Base-by-base conservation (phyloP, 768 basidiomycete genomes). In the Lentinula guzmanii region DNA sequence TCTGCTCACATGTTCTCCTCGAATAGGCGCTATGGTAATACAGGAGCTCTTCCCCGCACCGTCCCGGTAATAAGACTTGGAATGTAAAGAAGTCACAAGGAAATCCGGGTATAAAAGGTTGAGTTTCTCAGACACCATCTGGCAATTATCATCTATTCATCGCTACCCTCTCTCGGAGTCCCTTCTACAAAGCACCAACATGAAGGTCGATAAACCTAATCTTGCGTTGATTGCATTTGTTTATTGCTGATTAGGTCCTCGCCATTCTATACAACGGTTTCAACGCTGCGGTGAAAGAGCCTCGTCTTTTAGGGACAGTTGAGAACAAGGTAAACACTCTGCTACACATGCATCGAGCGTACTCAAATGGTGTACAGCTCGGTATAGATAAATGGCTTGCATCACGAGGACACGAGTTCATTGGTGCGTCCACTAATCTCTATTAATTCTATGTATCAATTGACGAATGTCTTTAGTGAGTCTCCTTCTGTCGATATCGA, bases 281-380 rank as follows among this genome's bases (percentile, higher is more conserved):
- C 69, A 68, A 84, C 63, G 84, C 88, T 62, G 89, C 90, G 61
- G 64, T 73, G 64, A 74, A 87, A 66, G 89, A 92, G 72, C 82
- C 87, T 46, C 85, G 89, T 71, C 83, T 92, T 24, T 78, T 93
- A 24, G 91, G 91, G 55, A 90, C 91, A n/a, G 79, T 85, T 61
- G 89, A 94, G 74, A 94, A 93, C 75, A 78, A 86, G 79, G 89
- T 86, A 68, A 31, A 70, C 6, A 33, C 56, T 45, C 52, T 18
- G 18, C 18, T 41, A 31, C 11, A 52, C 8, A 1, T 24, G 16
- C n/a, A 34, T 15, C 24, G 58, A 4, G 18, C 13, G 33, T 11
- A 16, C 60, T 61, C 61, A 61, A 50, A 24, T 59, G 60, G 31
- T 53, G 35, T 52, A 16, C 62, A 91, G 87, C 85, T 95, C 64